phyloP scores from a whole-genome alignment of 495 filamentous ascomycete species.

The Xylaria flabelliformis region DNA sequence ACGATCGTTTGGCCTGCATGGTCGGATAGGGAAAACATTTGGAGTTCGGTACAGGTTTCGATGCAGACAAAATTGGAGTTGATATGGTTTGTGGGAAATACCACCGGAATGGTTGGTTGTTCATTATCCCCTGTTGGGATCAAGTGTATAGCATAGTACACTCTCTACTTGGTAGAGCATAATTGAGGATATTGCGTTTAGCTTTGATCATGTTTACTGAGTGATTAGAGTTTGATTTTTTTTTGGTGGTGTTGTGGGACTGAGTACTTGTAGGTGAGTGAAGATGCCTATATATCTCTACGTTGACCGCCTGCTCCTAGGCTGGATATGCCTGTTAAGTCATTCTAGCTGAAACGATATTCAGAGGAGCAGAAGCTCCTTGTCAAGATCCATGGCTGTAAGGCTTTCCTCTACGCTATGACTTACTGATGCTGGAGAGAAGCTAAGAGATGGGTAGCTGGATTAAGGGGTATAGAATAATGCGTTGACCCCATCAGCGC shows the following conservation, averaged over 20 bases:
- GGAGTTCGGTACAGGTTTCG: slow-evolving; percentile 1
- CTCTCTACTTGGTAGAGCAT: background rate
- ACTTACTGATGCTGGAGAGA: background rate
- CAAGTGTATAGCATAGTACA: background rate
- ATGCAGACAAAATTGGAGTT: background rate
- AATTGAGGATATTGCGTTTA: background rate
- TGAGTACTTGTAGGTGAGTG: no score
- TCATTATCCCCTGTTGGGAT: background rate
- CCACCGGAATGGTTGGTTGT: background rate
- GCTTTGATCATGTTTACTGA: background rate
- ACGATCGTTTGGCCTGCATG: slow-evolving; percentile 6
- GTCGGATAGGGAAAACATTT: background rate
- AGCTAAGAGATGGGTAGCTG: background rate
- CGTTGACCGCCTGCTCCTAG: no score
- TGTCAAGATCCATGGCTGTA: background rate
- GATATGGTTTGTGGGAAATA: background rate
- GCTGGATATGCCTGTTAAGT: no score
- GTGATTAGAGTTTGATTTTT: background rate
- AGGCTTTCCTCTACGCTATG: background rate
- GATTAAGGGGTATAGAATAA: no score
- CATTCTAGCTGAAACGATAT: no score
- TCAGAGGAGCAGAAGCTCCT: background rate
- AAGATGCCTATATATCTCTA: no score
- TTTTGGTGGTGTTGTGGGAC: background rate
- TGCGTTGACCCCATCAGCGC: no score